Evolutionary conservation across 805 yeast species (phyloP), one percentile per base, ranked within the genome.

Genomic region (Ogataea chonburiensis): DNA sequence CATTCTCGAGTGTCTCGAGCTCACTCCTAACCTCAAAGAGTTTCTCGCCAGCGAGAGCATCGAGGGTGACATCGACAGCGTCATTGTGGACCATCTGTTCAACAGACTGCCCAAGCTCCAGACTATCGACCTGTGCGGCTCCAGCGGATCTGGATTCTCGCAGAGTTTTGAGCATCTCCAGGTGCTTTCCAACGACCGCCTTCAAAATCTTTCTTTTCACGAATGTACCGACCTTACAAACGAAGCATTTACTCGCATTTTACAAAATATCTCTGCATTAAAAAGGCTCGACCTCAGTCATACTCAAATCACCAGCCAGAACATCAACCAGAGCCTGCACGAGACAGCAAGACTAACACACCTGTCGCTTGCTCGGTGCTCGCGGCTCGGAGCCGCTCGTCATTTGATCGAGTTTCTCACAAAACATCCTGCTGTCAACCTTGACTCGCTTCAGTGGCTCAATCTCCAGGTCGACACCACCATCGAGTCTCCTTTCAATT

Each of bases 91-190:
- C 46, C 56, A 59, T 31, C 63, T 85, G 17, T 78, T 83, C 56
- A 76, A 77, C 45, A 47, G 64, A 14, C 60, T 77, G 51, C 72
- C 72, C 4, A 63, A 70, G 37, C 64, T 89, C 32, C 75, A 81
- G 58, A 76, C 86, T 1, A 61, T 88, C 9, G 97, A 88, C 60
- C 86, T 88, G 45, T 88, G 96, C 60, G 97, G 96, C 6, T 85
- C 94, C 24, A 76, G 86, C 5, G 82, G 85, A 28, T 67, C 66
- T 23, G 63, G 55, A 19, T 86, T 87, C 54, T 76, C 78, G 9
- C 50, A 66, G 10, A 80, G 84, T 16, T 81, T 86, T 50, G 64
- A 69, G 12, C 52, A 63, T 13, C 57, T 75, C 15, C 49, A 34
- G n/a, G 56, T 68, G 27, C 52, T 40, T 39, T 47, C 36, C 16